phyloP scores from a whole-genome alignment of 148 eudicot genomes.

The Chenopodium berlandieri region DNA sequence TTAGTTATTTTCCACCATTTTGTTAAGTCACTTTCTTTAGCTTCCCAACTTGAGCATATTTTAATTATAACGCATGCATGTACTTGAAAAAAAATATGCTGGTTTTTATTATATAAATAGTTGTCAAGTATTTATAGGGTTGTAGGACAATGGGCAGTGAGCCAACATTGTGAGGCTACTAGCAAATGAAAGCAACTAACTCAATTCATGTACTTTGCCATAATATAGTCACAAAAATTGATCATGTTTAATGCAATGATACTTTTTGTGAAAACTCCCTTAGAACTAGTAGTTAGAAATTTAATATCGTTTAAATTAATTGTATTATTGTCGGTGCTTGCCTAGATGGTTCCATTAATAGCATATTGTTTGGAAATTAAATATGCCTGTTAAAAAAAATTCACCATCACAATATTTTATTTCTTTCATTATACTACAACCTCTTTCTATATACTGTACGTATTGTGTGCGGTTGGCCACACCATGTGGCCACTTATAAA shows the following conservation, averaged over 20 bases:
- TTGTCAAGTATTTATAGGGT: conserved; percentile 12
- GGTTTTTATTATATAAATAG: background rate
- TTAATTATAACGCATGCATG: background rate
- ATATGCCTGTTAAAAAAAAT: too few relatives aligned
- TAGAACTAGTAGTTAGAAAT: too few relatives aligned
- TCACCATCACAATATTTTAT: too few relatives aligned
- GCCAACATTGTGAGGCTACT: conserved; percentile 9
- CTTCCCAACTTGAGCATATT: background rate
- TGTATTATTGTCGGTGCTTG: too few relatives aligned
- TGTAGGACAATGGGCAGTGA: background rate
- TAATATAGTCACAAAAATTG: background rate
- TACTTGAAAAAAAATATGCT: background rate
- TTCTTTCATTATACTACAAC: too few relatives aligned
- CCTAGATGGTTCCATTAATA: too few relatives aligned
- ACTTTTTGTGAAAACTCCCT: too few relatives aligned
- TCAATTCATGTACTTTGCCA: background rate
- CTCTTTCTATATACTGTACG: too few relatives aligned
- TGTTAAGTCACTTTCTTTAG: conserved; percentile 22
- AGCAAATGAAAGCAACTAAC: conserved; percentile 2
- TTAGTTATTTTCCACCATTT: background rate
- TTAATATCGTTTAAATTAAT: too few relatives aligned
- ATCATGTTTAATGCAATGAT: background rate
- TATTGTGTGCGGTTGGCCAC: too few relatives aligned
- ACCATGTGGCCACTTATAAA: too few relatives aligned
- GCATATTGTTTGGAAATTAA: too few relatives aligned